phyloP scores from a whole-genome alignment of 192 early-diverging fungal genomes.

The Phycomyces blakesleeanus region DNA sequence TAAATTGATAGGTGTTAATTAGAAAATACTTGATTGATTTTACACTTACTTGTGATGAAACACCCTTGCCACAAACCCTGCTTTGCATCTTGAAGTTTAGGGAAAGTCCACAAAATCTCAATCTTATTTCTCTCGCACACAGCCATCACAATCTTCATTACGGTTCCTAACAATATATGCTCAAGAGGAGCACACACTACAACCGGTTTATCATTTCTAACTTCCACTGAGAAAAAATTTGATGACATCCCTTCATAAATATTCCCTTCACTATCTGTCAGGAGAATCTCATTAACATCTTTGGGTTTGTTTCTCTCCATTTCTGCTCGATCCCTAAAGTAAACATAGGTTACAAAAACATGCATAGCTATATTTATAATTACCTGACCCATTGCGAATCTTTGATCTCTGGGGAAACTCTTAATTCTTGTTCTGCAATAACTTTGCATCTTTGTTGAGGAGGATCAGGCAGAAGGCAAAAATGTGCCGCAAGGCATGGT shows the following conservation, averaged over 20 bases:
- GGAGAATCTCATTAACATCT: slow-evolving; percentile 59
- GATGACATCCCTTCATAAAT: slow-evolving; percentile 69
- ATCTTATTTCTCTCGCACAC: slow-evolving; percentile 56
- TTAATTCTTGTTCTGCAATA: slow-evolving; percentile 47
- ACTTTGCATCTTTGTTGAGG: slow-evolving; percentile 32
- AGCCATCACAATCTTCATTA: slow-evolving; percentile 53
- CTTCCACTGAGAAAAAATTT: slow-evolving; percentile 58
- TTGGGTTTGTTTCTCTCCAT: slow-evolving; percentile 38
- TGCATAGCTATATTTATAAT: neutral
- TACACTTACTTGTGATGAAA: slow-evolving; percentile 59
- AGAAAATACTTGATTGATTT: neutral
- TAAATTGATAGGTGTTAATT: neutral
- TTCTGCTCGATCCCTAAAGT: slow-evolving; percentile 44
- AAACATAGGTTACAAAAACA: neutral
- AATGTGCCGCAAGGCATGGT: slow-evolving; percentile 35
- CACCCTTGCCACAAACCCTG: slow-evolving; percentile 56
- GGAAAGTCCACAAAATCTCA: slow-evolving; percentile 49
- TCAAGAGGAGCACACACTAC: slow-evolving; percentile 54
- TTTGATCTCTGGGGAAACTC: slow-evolving; percentile 54
- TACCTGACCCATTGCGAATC: slow-evolving; percentile 72
- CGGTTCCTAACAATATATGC: slow-evolving; percentile 60
- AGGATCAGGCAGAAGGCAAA: slow-evolving; percentile 24
- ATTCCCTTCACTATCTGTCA: slow-evolving; percentile 50
- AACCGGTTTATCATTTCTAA: slow-evolving; percentile 23
- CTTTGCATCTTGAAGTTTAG: slow-evolving; percentile 40